Percentiles rank a stretch among this genome's conserved stretches.
phyloP scores from a whole-genome alignment of 2,329 filamentous ascomycete species.

The Fusarium drepaniforme region DNA sequence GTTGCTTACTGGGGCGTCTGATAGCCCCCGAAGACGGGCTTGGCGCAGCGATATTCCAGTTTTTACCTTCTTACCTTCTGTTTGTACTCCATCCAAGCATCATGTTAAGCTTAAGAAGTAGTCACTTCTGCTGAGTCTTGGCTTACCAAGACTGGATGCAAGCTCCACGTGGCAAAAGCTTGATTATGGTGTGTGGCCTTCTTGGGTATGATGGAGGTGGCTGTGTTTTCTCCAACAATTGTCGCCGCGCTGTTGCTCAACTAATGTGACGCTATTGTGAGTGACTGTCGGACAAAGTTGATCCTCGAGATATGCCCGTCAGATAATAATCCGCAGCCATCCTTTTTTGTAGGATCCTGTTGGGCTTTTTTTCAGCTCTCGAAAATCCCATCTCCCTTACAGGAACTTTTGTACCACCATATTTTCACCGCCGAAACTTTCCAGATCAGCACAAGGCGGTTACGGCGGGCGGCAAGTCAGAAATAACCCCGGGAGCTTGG shows the following conservation, averaged over 20 bases:
- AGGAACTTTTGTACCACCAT: not conserved
- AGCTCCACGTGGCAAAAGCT: constrained; percentile 30
- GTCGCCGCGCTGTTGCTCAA: not conserved
- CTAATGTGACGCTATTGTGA: not conserved
- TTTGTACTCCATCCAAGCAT: constrained; percentile 13
- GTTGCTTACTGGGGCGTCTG: not conserved
- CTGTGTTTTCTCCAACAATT: not conserved
- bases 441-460: not conserved
- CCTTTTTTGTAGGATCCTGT: not conserved
- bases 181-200: not conserved
- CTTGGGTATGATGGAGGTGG: not conserved
- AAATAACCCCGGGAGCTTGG: not conserved
- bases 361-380: not conserved
- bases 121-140: constrained; percentile 3
- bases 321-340: not conserved
- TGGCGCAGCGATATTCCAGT: constrained; percentile 6
- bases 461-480: not conserved
- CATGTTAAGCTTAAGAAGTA: constrained; percentile 33
- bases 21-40: not conserved
- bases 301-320: not conserved
- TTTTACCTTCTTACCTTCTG: not conserved
- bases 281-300: not conserved
- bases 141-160: constrained; percentile 19
- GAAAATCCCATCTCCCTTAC: not conserved
- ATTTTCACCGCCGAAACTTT: not conserved